Percentiles rank a stretch among this genome's conserved stretches.
Evolutionary conservation across 2,329 filamentous ascomycete genomes (phyloP).

Genomic region (Sporothrix pseudoabietina): DNA sequence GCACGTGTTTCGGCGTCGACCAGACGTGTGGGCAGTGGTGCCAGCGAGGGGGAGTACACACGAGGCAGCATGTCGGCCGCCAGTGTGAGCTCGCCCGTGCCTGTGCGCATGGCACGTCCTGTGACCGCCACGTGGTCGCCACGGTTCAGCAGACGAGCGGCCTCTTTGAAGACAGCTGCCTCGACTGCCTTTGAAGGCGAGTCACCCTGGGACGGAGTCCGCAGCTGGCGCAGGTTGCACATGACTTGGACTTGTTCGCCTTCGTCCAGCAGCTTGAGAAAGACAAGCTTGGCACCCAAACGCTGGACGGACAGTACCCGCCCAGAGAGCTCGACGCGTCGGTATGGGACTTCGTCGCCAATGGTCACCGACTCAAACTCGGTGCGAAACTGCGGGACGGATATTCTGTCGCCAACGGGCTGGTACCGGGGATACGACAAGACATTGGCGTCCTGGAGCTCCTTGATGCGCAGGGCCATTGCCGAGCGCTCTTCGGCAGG

Average conservation of each 20-base stretch:
- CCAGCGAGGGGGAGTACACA: conserved; percentile 75
- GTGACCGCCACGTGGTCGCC: conserved; percentile 81
- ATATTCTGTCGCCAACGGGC: conserved; percentile 22
- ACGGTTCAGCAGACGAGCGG: conserved; percentile 68
- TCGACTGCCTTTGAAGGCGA: conserved; percentile 41
- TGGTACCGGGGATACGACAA: conserved; percentile 58
- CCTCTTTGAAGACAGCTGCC: conserved; percentile 56
- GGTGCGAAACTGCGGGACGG: conserved; percentile 29
- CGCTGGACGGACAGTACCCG: conserved; percentile 72
- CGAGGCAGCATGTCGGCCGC: conserved; percentile 67
- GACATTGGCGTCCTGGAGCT: conserved; percentile 53
- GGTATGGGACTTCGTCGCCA: neutral
- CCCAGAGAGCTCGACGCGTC: conserved; percentile 48
- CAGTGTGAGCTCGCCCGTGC: conserved; percentile 75
- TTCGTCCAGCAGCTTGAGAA: conserved; percentile 77
- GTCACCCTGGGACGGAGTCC: neutral
- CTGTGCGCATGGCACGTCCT: conserved; percentile 70
- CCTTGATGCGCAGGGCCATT: conserved; percentile 49
- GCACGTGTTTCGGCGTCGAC: conserved; percentile 71
- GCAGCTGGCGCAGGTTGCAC: conserved; percentile 63
- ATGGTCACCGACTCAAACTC: conserved; percentile 10
- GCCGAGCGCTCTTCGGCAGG: conserved; percentile 33
- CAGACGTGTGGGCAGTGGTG: conserved; percentile 73
- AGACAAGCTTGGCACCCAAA: conserved; percentile 76
- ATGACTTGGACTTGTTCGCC: conserved; percentile 74